Percentiles rank a stretch among this genome's conserved stretches.
phyloP scores from a whole-genome alignment of 2,329 filamentous ascomycete genomes.

The Anthostomella pinea region DNA sequence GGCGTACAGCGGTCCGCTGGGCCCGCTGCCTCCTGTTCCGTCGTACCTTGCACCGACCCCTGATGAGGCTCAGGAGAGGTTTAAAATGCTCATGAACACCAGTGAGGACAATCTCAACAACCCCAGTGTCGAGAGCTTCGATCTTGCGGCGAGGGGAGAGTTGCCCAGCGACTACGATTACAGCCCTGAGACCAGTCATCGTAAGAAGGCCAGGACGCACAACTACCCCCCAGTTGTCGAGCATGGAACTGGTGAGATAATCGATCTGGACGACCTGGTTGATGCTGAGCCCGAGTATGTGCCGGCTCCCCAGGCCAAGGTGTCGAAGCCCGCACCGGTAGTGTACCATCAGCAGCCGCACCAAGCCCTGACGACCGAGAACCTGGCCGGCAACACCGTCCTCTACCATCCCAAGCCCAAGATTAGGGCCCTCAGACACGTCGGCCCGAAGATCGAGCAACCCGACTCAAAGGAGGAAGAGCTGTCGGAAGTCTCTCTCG shows the following conservation, averaged over 20 bases:
- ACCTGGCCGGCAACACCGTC: not conserved
- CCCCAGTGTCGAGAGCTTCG: slow-evolving; percentile 1
- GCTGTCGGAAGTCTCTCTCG: slow-evolving; percentile 12
- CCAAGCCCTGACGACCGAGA: no score
- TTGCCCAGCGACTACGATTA: slow-evolving; percentile 1
- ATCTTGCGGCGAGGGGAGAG: slow-evolving; percentile 4
- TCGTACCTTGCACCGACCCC: no score
- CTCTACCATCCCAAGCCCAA: not conserved
- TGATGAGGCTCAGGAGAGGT: no score
- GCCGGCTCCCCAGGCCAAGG: slow-evolving; percentile 10
- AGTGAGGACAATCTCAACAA: no score
- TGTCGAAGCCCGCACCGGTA: no score
- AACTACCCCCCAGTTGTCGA: slow-evolving; percentile 1
- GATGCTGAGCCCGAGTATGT: not conserved
- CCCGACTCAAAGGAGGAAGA: no score
- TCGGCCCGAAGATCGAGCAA: not conserved
- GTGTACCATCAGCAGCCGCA: no score
- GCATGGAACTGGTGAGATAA: slow-evolving; percentile 3
- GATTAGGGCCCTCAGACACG: slow-evolving; percentile 1
- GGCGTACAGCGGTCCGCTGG: no score
- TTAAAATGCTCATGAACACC: no score
- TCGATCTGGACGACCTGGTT: slow-evolving; percentile 8
- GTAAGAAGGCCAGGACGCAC: no score
- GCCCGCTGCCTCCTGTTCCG: no score
- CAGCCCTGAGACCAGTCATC: not conserved